These are phyloP conservation scores for Aspergillus proliferans DNA, from an alignment of 2,329 filamentous ascomycete genomes.

Conservation along the genomic window DNA sequence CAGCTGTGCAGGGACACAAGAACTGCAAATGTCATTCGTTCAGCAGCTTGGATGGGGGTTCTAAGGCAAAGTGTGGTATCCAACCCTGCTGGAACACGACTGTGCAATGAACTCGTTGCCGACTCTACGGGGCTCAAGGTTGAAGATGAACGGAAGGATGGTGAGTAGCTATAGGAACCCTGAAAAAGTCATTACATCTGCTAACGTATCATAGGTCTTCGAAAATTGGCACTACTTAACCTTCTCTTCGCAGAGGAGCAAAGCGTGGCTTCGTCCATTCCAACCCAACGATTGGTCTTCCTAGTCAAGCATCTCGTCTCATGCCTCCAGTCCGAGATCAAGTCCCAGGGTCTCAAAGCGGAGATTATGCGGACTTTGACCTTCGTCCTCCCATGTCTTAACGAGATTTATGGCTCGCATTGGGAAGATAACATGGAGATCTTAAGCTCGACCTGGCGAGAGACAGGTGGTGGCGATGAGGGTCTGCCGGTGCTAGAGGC, in stretches of 20 bases:
- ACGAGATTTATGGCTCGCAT: constrained; percentile 79
- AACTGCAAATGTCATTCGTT: constrained; percentile 40
- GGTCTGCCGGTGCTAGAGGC: constrained; percentile 61
- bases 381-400: constrained; percentile 64
- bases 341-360: constrained; percentile 31
- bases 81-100: constrained; percentile 43
- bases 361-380: constrained; percentile 41
- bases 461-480: constrained; percentile 42
- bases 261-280: constrained; percentile 43
- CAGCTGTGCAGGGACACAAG: constrained; percentile 31
- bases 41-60: constrained; percentile 44
- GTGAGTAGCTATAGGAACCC: constrained; percentile 20
- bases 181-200: not conserved
- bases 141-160: constrained; percentile 37
- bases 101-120: constrained; percentile 57
- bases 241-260: constrained; percentile 46
- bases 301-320: constrained; percentile 70
- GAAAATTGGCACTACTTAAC: constrained; percentile 50
- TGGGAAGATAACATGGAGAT: constrained; percentile 65
- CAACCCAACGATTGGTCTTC: constrained; percentile 66
- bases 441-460: constrained; percentile 54
- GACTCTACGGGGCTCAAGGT: constrained; percentile 52
- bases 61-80: constrained; percentile 45
- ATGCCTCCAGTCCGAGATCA: constrained; percentile 60
- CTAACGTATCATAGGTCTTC: constrained; percentile 34